phyloP scores from a whole-genome alignment of 208 protist species.

The Wallacemonas sp. region DNA sequence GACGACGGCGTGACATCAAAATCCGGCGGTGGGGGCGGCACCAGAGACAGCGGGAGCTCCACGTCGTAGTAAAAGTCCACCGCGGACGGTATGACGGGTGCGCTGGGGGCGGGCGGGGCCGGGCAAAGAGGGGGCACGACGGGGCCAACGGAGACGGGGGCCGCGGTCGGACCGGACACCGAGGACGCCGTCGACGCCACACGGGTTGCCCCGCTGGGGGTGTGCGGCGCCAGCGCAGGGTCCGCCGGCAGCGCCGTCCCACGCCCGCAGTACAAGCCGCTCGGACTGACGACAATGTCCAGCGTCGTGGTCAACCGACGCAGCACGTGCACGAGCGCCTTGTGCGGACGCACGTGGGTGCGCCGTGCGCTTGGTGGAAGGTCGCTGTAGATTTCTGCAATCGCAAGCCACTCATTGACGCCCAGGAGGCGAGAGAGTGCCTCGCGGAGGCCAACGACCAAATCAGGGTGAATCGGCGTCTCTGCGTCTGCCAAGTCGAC shows the following conservation, averaged over 20 bases:
- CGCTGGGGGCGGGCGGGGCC: neutral
- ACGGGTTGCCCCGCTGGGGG: too few species aligned
- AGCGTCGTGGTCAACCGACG: slow-evolving; percentile 35
- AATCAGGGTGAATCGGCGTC: slow-evolving; percentile 15
- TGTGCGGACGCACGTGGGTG: slow-evolving; percentile 73
- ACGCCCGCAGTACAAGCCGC: slow-evolving; percentile 56
- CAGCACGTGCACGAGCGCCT: slow-evolving; percentile 64
- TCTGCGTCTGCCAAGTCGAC: neutral
- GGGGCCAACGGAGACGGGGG: neutral
- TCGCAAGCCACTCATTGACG: slow-evolving; percentile 47
- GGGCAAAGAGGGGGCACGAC: neutral
- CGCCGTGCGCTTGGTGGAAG: slow-evolving; percentile 51
- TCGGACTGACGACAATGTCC: slow-evolving; percentile 46
- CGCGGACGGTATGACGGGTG: slow-evolving; percentile 18
- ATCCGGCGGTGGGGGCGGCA: slow-evolving; percentile 73
- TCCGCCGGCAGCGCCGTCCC: neutral
- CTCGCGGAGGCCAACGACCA: slow-evolving; percentile 38
- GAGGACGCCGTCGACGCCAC: too few species aligned
- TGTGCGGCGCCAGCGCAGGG: too few species aligned
- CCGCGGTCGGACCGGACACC: too few species aligned
- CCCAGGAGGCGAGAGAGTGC: slow-evolving; percentile 19
- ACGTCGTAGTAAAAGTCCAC: slow-evolving; percentile 90
- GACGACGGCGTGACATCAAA: slow-evolving; percentile 68
- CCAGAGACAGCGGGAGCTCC: slow-evolving; percentile 30
- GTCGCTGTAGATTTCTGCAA: slow-evolving; percentile 71